These are phyloP conservation scores for Neurospora sp. DNA, from an alignment of 495 filamentous ascomycete species.

Conservation along the genomic window DNA sequence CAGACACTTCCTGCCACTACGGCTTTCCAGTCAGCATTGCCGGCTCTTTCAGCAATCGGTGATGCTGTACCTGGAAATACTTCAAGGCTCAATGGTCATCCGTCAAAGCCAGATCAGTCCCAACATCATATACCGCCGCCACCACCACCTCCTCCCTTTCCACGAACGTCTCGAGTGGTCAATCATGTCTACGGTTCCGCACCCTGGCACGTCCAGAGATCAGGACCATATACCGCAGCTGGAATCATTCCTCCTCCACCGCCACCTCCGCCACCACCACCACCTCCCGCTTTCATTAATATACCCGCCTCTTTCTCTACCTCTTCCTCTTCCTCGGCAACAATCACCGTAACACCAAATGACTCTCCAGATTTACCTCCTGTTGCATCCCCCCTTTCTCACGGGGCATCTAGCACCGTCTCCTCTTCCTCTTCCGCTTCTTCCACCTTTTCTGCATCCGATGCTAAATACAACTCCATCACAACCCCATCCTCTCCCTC, in stretches of 20 bases:
- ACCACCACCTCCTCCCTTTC: neutral
- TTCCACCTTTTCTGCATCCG: too few species aligned
- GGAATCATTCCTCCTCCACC: constrained; percentile 12
- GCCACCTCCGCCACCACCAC: too few species aligned
- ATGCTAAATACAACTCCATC: neutral
- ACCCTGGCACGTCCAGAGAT: neutral
- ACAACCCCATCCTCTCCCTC: neutral
- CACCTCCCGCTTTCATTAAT: constrained; percentile 16
- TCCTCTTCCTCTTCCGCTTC: neutral
- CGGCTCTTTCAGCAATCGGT: neutral
- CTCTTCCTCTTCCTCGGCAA: constrained; percentile 11
- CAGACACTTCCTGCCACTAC: neutral
- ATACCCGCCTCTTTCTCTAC: constrained; percentile 4
- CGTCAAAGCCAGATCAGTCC: neutral
- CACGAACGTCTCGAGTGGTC: neutral
- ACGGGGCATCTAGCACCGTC: neutral
- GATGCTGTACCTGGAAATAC: neutral
- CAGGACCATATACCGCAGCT: neutral
- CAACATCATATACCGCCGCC: neutral
- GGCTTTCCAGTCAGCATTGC: neutral
- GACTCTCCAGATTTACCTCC: constrained; percentile 5
- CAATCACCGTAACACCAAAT: constrained; percentile 18
- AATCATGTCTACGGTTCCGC: neutral
- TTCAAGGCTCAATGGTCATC: neutral
- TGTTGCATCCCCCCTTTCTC: neutral